Evolutionary conservation across 306 rosid species (phyloP).

Genomic region (Lablab purpureus): DNA sequence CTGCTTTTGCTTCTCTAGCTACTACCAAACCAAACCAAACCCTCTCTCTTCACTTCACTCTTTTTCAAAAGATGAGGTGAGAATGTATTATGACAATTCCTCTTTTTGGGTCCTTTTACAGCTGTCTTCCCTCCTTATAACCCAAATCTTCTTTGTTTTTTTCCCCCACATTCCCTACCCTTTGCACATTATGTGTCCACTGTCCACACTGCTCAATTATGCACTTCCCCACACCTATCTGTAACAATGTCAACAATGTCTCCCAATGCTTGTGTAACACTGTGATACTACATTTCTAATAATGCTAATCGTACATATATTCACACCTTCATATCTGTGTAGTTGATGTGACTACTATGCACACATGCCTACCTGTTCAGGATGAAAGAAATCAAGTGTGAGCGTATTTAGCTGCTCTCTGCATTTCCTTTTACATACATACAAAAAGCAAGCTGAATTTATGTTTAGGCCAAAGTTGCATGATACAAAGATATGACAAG

Average conservation of each 20-base stretch:
- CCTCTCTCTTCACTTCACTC: constrained; percentile 5
- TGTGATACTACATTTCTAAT: constrained; percentile 2
- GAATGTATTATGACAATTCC: constrained; percentile 55
- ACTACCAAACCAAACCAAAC: neutral
- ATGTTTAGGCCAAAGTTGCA: constrained; percentile 10
- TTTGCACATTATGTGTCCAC: constrained; percentile 62
- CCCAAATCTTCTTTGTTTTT: constrained; percentile 51
- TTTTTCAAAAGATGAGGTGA: constrained; percentile 39
- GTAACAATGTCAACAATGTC: constrained; percentile 45
- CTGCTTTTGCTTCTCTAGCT: constrained; percentile 9
- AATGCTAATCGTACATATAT: constrained; percentile 32
- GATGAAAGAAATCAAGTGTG: constrained; percentile 9
- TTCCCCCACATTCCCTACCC: constrained; percentile 59
- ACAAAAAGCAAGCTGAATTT: neutral
- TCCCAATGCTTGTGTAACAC: constrained; percentile 41
- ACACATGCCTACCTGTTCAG: constrained; percentile 29
- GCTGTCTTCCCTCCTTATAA: constrained; percentile 61
- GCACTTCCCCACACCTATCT: constrained; percentile 53
- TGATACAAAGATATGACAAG: neutral
- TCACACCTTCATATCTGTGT: constrained; percentile 36
- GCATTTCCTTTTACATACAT: constrained; percentile 13
- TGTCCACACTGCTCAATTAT: constrained; percentile 67
- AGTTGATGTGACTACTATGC: constrained; percentile 45
- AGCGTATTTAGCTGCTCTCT: neutral
- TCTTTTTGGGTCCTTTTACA: constrained; percentile 63